Evolutionary conservation across 768 basidiomycete species (phyloP).

Genomic region (Macrocybe gigantea): DNA sequence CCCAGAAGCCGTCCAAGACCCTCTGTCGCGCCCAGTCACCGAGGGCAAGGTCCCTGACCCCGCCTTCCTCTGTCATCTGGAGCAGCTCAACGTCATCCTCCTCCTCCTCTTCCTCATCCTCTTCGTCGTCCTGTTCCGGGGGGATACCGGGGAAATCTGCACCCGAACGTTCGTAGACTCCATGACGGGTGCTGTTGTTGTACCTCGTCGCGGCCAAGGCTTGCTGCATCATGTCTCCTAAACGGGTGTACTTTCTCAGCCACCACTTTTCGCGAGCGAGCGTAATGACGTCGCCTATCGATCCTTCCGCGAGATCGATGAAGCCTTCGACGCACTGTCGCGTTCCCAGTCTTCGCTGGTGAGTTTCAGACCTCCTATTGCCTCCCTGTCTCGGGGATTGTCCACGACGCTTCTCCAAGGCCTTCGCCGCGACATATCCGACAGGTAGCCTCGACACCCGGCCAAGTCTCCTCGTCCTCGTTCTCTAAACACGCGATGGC

Average conservation of each 20-base stretch:
- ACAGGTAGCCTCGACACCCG: slow-evolving; percentile 62
- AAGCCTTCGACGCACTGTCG: slow-evolving; percentile 66
- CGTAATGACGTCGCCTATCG: slow-evolving; percentile 51
- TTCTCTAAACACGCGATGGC: slow-evolving; percentile 39
- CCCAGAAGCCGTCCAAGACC: slow-evolving; percentile 73
- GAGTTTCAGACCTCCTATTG: slow-evolving; percentile 42
- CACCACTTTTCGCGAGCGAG: slow-evolving; percentile 68
- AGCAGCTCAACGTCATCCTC: slow-evolving; percentile 39
- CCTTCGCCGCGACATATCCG: slow-evolving; percentile 59
- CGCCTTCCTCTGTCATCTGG: slow-evolving; percentile 34
- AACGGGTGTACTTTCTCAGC: slow-evolving; percentile 59
- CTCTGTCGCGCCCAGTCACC: slow-evolving; percentile 67
- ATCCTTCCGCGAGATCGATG: slow-evolving; percentile 68
- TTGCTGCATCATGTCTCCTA: slow-evolving; percentile 61
- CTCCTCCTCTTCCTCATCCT: slow-evolving; percentile 37
- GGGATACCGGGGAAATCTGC: slow-evolving; percentile 10
- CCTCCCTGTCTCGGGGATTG: slow-evolving; percentile 46
- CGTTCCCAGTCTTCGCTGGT: slow-evolving; percentile 56
- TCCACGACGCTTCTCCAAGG: slow-evolving; percentile 56
- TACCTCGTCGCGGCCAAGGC: slow-evolving; percentile 56
- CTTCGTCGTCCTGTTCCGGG: slow-evolving; percentile 19
- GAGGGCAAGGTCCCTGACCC: slow-evolving; percentile 51
- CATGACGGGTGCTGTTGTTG: slow-evolving; percentile 13
- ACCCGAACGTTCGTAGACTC: slow-evolving; percentile 5
- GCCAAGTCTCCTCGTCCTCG: slow-evolving; percentile 68